Percentiles rank a stretch among this genome's conserved stretches.
These are phyloP conservation scores for Auriculariales sp. DNA, from an alignment of 768 basidiomycete genomes.

Conservation along the genomic window DNA sequence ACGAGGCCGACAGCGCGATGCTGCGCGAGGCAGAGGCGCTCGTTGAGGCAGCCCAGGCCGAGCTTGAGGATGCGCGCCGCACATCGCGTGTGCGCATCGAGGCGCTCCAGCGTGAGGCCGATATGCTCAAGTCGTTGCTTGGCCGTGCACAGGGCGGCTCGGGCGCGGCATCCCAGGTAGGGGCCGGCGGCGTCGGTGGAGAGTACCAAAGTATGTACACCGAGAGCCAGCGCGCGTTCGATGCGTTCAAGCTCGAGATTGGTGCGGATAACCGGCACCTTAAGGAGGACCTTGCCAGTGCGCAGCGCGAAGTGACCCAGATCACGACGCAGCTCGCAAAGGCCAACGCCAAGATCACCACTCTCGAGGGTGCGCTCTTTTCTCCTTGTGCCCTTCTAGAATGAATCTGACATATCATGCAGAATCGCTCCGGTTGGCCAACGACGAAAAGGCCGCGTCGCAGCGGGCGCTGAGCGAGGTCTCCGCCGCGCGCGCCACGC, in stretches of 20 bases:
- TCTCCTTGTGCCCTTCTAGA: neutral
- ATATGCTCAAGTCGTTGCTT: conserved; percentile 67
- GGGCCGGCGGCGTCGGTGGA: conserved; percentile 7
- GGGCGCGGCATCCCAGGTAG: conserved; percentile 7
- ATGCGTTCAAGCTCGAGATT: conserved; percentile 68
- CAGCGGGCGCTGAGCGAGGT: conserved; percentile 4
- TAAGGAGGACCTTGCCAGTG: conserved; percentile 48
- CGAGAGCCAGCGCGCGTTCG: conserved; percentile 56
- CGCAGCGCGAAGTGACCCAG: conserved; percentile 56
- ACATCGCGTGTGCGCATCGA: conserved; percentile 55
- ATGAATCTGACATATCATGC: conserved; percentile 1
- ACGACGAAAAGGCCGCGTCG: conserved; percentile 4
- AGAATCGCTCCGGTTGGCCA: conserved; percentile 16
- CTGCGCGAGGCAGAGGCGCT: conserved; percentile 80
- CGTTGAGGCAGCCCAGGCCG: conserved; percentile 61
- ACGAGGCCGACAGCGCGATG: conserved; percentile 46
- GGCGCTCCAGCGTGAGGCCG: conserved; percentile 76
- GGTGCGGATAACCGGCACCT: conserved; percentile 57
- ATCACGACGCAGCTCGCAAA: conserved; percentile 61
- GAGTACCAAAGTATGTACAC: neutral
- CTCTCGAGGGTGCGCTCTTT: conserved; percentile 44
- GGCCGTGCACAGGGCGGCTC: conserved; percentile 18
- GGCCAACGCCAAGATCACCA: conserved; percentile 70
- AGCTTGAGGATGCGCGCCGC: conserved; percentile 68
- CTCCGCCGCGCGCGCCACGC: neutral